Evolutionary conservation across 2,329 filamentous ascomycete species (phyloP), one percentile per base, ranked within the genome.

Genomic region (Phyllosticta paracitricarpa): DNA sequence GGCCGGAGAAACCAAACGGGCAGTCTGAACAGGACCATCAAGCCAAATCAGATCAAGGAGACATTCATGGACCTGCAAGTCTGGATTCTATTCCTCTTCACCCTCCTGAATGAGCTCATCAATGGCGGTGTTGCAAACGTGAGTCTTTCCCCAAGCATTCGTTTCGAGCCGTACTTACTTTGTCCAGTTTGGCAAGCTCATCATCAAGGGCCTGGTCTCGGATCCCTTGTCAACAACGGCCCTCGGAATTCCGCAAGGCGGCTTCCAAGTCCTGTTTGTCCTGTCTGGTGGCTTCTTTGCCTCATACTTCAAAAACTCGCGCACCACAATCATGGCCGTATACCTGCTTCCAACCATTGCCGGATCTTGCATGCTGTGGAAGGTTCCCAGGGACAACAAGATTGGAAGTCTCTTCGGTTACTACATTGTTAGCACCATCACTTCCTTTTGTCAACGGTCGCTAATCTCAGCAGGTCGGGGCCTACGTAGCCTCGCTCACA

Each of bases 201-300:
- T 84, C 59, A 76, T 83, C 67, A 82, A 82, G 61, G 76, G 78
- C 1, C 69, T 81, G 2, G 76, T 77, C 19, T 65, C 67, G 1
- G 73, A 77, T 56, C 65, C 78, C 0, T 71, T 82, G 0, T 66
- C 73, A 7, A 82, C 82, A 0, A 81, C 80, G 0, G 78, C 78
- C 0, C 74, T 81, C 3, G 82, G 81, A 0, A 84, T 84, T 33
- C 82, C 82, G 0, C 76, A 79, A 53, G 82, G 82, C 4, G 78
- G 74, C 1, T 82, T 81, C 65, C 80, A 82, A 60, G 74, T 82
- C 2, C 68, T 82, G n/a, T 82, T 75, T 64, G 78, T 84, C 40
- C 75, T 84, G 9, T 74, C 76, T 0, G 82, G 81, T 2, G 78
- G 81, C 1, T 84, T 73, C 57, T 67, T 82, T 2, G 81, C 82